Percentiles rank a stretch among this genome's conserved stretches.
phyloP scores from a whole-genome alignment of 441 rosid genomes.

The Euphorbia corollata region DNA sequence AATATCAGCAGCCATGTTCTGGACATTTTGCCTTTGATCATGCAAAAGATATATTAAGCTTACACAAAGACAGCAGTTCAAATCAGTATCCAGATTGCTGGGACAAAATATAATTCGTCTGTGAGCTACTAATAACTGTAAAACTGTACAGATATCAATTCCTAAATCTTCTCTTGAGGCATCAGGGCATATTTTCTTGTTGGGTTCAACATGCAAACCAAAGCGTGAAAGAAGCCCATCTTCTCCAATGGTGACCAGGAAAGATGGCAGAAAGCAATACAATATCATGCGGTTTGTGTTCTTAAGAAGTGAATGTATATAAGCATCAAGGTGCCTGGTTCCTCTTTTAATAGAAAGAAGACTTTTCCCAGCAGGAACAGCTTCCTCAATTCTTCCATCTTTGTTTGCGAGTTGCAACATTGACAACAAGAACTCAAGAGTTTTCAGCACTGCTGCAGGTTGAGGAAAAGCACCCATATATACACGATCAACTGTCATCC shows the following conservation, averaged over 20 bases:
- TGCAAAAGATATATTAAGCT: slow-evolving; percentile 77
- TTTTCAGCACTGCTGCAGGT: slow-evolving; percentile 72
- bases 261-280: slow-evolving; percentile 93
- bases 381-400: slow-evolving; percentile 96
- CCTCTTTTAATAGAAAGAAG: slow-evolving; percentile 84
- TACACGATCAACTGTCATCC: slow-evolving; percentile 96
- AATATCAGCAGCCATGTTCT: slow-evolving; percentile 78
- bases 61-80: slow-evolving; percentile 91
- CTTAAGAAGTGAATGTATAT: slow-evolving; percentile 86
- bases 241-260: slow-evolving; percentile 83
- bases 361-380: slow-evolving; percentile 84
- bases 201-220: slow-evolving; percentile 72
- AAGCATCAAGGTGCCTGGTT: slow-evolving; percentile 83
- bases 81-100: slow-evolving; percentile 89
- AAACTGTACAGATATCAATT: slow-evolving; percentile 73
- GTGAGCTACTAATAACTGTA: slow-evolving; percentile 93
- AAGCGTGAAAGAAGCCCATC: slow-evolving; percentile 70
- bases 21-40: slow-evolving; percentile 81
- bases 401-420: slow-evolving; percentile 97
- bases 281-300: slow-evolving; percentile 84
- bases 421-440: slow-evolving; percentile 89
- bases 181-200: slow-evolving; percentile 45
- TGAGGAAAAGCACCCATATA: slow-evolving; percentile 98
- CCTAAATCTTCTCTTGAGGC: slow-evolving; percentile 66
- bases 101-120: slow-evolving; percentile 88